Evolutionary conservation across 75 land plant species (phyloP).

Genomic region (Selaginella moellendorffii): DNA sequence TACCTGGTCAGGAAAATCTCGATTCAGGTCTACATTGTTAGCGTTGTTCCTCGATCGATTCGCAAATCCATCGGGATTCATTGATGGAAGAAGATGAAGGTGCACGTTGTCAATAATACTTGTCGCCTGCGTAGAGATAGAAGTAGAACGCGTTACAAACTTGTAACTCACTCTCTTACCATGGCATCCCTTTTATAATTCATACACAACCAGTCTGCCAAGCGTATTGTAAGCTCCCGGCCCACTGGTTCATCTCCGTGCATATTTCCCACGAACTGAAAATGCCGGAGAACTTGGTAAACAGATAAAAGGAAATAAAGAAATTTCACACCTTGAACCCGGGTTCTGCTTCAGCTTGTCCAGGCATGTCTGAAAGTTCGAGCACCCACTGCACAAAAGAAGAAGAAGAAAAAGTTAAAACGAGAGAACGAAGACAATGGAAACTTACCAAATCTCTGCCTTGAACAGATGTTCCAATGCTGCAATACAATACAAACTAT

Average conservation of each 20-base stretch:
- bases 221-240: conserved; percentile 57
- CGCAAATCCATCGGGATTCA: conserved; percentile 95
- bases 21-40: conserved; percentile 74
- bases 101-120: conserved; percentile 62
- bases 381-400: conserved; percentile 61
- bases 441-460: conserved; percentile 67
- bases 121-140: conserved; percentile 37
- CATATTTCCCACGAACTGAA: conserved; percentile 88
- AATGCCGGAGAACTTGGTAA: not conserved
- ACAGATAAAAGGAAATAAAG: not conserved
- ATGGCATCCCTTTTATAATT: conserved; percentile 64
- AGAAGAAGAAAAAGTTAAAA: not conserved
- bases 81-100: conserved; percentile 84
- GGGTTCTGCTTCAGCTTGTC: conserved; percentile 74
- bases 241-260: conserved; percentile 99
- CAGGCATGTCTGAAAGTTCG: conserved; percentile 84
- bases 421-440: conserved; percentile 9
- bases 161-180: conserved; percentile 25
- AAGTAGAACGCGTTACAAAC: not conserved
- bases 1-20: conserved; percentile 98
- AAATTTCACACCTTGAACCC: conserved; percentile 79
- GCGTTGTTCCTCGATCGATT: conserved; percentile 50
- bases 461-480: conserved; percentile 70
- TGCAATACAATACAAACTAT: conserved; percentile 22
- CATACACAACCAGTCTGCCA: conserved; percentile 84